These are phyloP conservation scores for Aspergillus tanneri DNA, from an alignment of 2,329 filamentous ascomycete genomes.

Conservation along the genomic window DNA sequence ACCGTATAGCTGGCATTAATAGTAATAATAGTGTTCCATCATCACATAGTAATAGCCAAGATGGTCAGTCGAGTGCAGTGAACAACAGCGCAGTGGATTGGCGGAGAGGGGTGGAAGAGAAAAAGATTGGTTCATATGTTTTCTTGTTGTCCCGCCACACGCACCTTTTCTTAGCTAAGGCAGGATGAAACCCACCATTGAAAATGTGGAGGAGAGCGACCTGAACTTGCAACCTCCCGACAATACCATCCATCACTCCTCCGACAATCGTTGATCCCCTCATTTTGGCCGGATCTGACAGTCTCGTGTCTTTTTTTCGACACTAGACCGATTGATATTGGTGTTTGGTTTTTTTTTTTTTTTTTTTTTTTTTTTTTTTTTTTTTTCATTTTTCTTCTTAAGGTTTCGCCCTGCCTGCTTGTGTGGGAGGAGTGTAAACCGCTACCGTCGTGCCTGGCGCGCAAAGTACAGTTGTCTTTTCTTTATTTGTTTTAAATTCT, in stretches of 20 bases:
- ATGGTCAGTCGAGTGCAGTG: background rate
- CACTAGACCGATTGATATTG: background rate
- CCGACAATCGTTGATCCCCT: conserved; percentile 2
- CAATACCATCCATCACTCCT: background rate
- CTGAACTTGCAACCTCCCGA: conserved; percentile 12
- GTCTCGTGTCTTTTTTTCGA: background rate
- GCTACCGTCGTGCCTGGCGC: background rate
- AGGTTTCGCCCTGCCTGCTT: background rate
- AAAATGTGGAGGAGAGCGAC: conserved; percentile 34
- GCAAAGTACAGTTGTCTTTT: conserved; percentile 3
- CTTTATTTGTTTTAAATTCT: conserved; percentile 10
- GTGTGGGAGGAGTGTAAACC: background rate
- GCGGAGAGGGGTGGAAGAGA: background rate
- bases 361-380: background rate
- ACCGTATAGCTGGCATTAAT: too few species aligned
- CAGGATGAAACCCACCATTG: conserved; percentile 22
- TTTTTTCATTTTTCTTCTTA: background rate
- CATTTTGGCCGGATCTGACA: background rate
- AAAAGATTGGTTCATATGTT: conserved; percentile 4
- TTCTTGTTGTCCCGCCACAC: background rate
- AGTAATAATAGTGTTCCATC: too few species aligned
- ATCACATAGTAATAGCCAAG: background rate
- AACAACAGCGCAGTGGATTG: background rate
- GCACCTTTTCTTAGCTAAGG: background rate
- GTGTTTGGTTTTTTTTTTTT: background rate